A percentile compares a stretch with the other conserved stretches of the same genome.
phyloP scores from a whole-genome alignment of 345 rosid genomes.

The Brassica napus region DNA sequence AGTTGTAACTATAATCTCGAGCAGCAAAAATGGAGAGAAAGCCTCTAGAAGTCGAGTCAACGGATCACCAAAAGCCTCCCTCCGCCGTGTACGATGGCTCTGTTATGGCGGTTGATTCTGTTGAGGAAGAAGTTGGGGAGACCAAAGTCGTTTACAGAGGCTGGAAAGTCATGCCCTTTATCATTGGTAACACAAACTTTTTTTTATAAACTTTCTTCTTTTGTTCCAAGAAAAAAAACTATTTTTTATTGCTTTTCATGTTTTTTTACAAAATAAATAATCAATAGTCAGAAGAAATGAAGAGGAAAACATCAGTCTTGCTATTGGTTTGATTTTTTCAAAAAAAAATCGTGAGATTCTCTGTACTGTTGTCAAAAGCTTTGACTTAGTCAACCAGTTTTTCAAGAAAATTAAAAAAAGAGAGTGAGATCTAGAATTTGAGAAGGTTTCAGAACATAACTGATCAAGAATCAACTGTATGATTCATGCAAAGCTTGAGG shows the following conservation, averaged over 20 bases:
- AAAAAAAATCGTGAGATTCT: conserved; percentile 7
- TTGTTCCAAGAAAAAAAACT: not conserved
- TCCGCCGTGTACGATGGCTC: conserved; percentile 35
- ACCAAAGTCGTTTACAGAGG: conserved; percentile 53
- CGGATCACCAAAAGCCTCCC: conserved; percentile 29
- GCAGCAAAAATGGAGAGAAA: conserved; percentile 38
- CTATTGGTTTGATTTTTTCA: conserved; percentile 3
- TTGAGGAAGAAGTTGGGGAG: conserved; percentile 19
- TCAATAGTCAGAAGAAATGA: not conserved
- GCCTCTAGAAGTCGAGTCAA: conserved; percentile 37
- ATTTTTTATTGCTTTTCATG: not conserved
- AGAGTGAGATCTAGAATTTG: not conserved
- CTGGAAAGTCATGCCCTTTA: conserved; percentile 76
- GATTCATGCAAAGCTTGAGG: conserved; percentile 14
- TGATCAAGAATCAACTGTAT: not conserved
- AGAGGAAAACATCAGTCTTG: conserved; percentile 18
- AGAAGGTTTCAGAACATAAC: conserved; percentile 6
- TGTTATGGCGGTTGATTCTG: conserved; percentile 34
- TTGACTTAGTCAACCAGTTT: conserved; percentile 25
- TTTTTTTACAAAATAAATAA: not conserved
- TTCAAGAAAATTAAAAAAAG: not conserved
- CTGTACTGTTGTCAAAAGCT: conserved; percentile 3
- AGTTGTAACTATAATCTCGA: not conserved
- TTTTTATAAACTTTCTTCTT: not conserved
- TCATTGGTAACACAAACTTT: conserved; percentile 47